Evolutionary conservation across 768 basidiomycete genomes (phyloP).

Genomic region (Fibroporia radiculosa): DNA sequence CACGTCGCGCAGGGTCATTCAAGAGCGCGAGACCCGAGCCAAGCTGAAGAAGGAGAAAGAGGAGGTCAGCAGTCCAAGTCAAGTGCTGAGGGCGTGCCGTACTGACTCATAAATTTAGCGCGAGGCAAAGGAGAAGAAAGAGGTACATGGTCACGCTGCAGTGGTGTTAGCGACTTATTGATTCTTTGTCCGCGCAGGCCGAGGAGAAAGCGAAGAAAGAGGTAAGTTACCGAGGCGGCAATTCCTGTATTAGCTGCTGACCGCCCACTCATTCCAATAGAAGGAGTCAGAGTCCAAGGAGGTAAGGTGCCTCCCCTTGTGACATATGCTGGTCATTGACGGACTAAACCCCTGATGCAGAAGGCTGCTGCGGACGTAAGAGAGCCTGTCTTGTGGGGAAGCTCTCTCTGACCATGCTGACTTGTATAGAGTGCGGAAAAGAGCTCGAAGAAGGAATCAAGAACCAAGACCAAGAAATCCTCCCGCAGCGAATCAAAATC

Average conservation of each 20-base stretch:
- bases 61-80: constrained; percentile 29
- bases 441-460: not conserved
- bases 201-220: constrained; percentile 59
- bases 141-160: constrained; percentile 27
- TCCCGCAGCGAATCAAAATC: not conserved
- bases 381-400: no score
- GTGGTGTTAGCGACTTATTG: not conserved
- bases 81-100: constrained; percentile 2
- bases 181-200: constrained; percentile 24
- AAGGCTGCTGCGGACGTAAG: no score
- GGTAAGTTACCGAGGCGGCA: constrained; percentile 10
- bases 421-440: no score
- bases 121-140: constrained; percentile 75
- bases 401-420: no score
- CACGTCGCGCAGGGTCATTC: constrained; percentile 54
- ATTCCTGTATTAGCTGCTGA: constrained; percentile 1
- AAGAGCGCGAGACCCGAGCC: constrained; percentile 78
- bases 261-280: constrained; percentile 25
- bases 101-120: constrained; percentile 36
- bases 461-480: not conserved
- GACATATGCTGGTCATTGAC: not conserved
- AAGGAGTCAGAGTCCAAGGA: constrained; percentile 38
- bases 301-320: constrained; percentile 2
- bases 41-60: constrained; percentile 78
- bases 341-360: no score